Evolutionary conservation across 352 stramenopile genomes (phyloP), one percentile per base, ranked within the genome.

Genomic region (Phytopythium helicoides): DNA sequence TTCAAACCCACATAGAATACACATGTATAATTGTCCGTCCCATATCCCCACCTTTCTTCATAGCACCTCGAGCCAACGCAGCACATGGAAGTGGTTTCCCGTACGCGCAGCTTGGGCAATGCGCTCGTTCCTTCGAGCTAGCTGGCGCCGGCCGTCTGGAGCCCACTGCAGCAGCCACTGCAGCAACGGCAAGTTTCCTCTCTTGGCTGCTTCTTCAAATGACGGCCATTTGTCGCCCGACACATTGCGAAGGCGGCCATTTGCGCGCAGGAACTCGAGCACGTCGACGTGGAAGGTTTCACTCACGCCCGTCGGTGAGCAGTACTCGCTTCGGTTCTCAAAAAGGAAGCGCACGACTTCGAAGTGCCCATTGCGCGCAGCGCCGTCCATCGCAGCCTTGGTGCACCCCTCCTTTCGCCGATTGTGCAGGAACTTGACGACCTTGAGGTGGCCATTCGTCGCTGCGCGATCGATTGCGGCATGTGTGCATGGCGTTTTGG

Each of bases 341-440:
- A 68, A 53, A 15, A 79, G 51, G 51, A 71, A 79, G n/a, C 63
- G 26, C 22, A 79, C 62, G 5, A 79, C 22, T 1, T 65, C 42
- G 12, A 62, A 23, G 34, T 76, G 66, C 1, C 66, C 66, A 23
- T 71, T 70, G 6, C 36, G 53, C 19, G 69, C 69, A 15, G 69
- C 66, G 21, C 54, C 44, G n/a, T 79, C 69, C 66, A 79, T 71
- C 10, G 69, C 69, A 18, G 31, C 52, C 25, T 61, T 67, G 15
- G 69, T 76, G 33, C 69, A 79, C 12, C 63, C 62, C 59, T 79
- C 69, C 10, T 64, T 68, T 14, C 66, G 61, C 16, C 73, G 65
- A 2, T 64, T 9, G 23, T 80, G 70, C 23, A 80, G 51, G 28
- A 67, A 80, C 33, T 26, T 28, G 4, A 76, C 55, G 28, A 68